Percentiles rank a stretch among this genome's conserved stretches.
phyloP scores from a whole-genome alignment of 495 filamentous ascomycete genomes.

The Wilcoxina mikolae region DNA sequence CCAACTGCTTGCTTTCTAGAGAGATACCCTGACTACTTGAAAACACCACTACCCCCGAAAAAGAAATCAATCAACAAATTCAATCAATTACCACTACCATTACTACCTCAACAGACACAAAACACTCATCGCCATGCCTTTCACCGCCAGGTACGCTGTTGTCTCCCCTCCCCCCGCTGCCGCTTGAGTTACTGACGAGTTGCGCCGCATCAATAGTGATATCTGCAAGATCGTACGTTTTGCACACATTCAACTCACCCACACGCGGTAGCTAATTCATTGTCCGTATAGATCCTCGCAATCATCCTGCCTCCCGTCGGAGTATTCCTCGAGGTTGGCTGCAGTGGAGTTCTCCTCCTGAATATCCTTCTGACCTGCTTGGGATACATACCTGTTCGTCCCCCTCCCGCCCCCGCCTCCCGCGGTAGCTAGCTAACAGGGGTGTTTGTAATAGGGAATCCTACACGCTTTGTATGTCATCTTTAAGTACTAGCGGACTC shows the following conservation, averaged over 20 bases:
- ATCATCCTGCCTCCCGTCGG: constrained; percentile 59
- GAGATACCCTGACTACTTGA: no score
- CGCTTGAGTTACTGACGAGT: neutral
- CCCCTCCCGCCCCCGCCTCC: neutral
- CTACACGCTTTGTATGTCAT: constrained; percentile 28
- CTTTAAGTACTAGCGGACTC: constrained; percentile 25
- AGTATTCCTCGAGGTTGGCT: constrained; percentile 65
- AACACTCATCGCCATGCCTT: constrained; percentile 12
- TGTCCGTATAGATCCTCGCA: constrained; percentile 13
- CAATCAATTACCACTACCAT: neutral
- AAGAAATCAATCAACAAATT: neutral
- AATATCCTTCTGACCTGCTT: constrained; percentile 68
- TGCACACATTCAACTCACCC: neutral
- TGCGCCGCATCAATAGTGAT: constrained; percentile 10
- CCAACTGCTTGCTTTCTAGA: no score
- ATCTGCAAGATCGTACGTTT: constrained; percentile 23
- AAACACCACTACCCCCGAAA: no score
- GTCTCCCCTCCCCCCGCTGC: constrained; percentile 1
- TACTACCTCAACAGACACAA: neutral
- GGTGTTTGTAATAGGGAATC: neutral
- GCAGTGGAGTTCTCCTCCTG: constrained; percentile 15
- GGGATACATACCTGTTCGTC: constrained; percentile 51
- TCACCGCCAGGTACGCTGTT: constrained; percentile 17
- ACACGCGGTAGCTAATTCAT: neutral
- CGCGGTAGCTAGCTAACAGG: neutral